Evolutionary conservation across 2,329 filamentous ascomycete species (phyloP), one percentile per base, ranked within the genome.

Genomic region (Knoxdaviesia capensis): DNA sequence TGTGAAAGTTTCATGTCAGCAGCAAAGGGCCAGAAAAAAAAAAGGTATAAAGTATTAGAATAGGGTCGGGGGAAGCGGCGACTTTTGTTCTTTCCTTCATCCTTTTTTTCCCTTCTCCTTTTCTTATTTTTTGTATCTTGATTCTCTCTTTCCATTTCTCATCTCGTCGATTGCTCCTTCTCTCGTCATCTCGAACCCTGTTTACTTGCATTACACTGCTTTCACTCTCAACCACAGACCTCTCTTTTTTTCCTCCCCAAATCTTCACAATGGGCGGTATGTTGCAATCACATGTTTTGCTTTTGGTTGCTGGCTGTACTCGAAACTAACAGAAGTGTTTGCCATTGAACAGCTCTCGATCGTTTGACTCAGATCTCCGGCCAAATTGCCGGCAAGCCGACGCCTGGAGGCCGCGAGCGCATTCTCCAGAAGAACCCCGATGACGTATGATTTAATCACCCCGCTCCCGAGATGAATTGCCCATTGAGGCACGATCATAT

Each of bases 371-470:
- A 76, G 53, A 67, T 79, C 52, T 73, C 71, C 47, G 66, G 65
- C 64, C 74, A 79, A 64, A 60, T 79, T 53, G 68, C 71, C 48
- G 66, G 65, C 59, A 74, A 77, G 62, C 62, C 74, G 49, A 62
- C 63, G 48, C 59, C 63, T 40, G 60, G 62, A 47, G 61, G 62
- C 47, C 63, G 64, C 50, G 69, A 70, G 46, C 71, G 64, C 58
- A 60, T 81, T 39, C 64, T 80, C 37, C 62, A 77, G 58, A 80
- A 80, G 64, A 68, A 66, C 56, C 64, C 76, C 43, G 75, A 80
- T 56, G 77, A 80, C 65, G 74, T 77, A 62, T 41, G 63, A 50
- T 34, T 31, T 32, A 32, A 20, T 40, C 46, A 48, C 10, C 37
- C 34, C 35, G n/a, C n/a, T n/a, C n/a, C n/a, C n/a, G n/a, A n/a